Conservation (phyloP, 257 asterid species). For the Capsicum rhomboideum region DNA sequence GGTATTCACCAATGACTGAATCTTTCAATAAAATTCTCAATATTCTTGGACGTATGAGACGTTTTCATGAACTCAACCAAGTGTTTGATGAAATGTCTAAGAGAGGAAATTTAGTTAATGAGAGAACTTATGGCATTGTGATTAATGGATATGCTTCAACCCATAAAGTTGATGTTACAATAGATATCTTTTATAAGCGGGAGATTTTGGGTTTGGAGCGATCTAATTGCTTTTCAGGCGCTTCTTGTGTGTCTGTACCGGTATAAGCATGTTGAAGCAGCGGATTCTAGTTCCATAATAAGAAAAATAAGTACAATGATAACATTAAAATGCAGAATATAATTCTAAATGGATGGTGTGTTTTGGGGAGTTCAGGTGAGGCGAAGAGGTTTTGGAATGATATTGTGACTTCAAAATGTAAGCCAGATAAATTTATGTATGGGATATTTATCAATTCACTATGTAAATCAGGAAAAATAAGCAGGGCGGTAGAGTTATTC, state of each 20-base stretch:
- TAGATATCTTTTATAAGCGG: constrained; percentile 36
- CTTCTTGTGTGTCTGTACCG: constrained; percentile 65
- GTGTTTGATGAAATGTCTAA: constrained; percentile 78
- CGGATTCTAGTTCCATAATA: constrained; percentile 47
- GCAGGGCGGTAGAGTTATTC: constrained; percentile 50
- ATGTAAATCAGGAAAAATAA: constrained; percentile 59
- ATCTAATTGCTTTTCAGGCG: constrained; percentile 59
- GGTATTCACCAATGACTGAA: constrained; percentile 17
- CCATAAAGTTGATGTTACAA: constrained; percentile 60
- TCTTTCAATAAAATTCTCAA: constrained; percentile 54
- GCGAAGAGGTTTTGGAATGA: constrained; percentile 83
- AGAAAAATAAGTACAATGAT: constrained; percentile 26
- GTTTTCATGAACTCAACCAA: constrained; percentile 36
- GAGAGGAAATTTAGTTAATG: constrained; percentile 30
- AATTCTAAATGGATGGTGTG: constrained; percentile 79
- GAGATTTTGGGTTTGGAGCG: constrained; percentile 41
- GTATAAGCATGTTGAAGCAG: constrained; percentile 70
- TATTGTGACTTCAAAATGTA: constrained; percentile 40
- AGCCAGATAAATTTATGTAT: constrained; percentile 52
- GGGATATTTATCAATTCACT: constrained; percentile 59
- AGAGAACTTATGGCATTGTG: constrained; percentile 38
- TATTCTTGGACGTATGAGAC: constrained; percentile 51
- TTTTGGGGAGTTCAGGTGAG: constrained; percentile 62
- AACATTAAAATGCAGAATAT: constrained; percentile 73
- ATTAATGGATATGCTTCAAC: constrained; percentile 51